phyloP scores from a whole-genome alignment of 2,329 filamentous ascomycete genomes.

The Simplicillium sp. region DNA sequence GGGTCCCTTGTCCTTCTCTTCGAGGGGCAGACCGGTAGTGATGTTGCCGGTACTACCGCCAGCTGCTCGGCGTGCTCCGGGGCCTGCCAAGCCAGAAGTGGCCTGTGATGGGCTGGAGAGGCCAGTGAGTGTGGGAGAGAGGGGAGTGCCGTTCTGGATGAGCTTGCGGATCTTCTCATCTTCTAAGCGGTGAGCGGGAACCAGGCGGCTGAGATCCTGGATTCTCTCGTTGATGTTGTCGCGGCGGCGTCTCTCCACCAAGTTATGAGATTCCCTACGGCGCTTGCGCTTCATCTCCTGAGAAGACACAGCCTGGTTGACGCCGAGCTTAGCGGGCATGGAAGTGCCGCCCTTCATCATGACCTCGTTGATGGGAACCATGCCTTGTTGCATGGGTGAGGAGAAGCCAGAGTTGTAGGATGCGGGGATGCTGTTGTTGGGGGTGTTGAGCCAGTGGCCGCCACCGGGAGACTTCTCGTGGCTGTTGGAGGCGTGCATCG shows the following conservation, averaged over 20 bases:
- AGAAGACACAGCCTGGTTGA: constrained; percentile 52
- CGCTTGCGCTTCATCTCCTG: constrained; percentile 91
- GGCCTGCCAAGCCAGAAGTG: constrained; percentile 80
- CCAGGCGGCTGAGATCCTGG: constrained; percentile 87
- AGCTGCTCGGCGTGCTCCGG: constrained; percentile 70
- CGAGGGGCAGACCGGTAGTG: constrained; percentile 82
- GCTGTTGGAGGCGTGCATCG: constrained; percentile 60
- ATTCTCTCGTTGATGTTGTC: constrained; percentile 99
- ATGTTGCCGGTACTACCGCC: constrained; percentile 67
- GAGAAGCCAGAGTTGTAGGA: constrained; percentile 84
- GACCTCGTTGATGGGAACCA: constrained; percentile 79
- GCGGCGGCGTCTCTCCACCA: constrained; percentile 85
- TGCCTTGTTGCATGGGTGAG: constrained; percentile 62
- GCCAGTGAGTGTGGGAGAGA: constrained; percentile 73
- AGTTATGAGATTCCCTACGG: constrained; percentile 87
- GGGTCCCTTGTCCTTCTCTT: constrained; percentile 96
- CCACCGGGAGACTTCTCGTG: constrained; percentile 80
- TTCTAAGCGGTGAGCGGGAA: constrained; percentile 84
- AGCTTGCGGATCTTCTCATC: constrained; percentile 97
- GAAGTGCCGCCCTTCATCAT: constrained; percentile 82
- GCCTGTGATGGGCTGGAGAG: constrained; percentile 62
- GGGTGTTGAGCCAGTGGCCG: constrained; percentile 78
- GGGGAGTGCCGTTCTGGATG: constrained; percentile 80
- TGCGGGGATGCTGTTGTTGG: constrained; percentile 67
- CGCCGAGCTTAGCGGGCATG: constrained; percentile 75